Evolutionary conservation across 306 rosid genomes (phyloP), one percentile per base, ranked within the genome.

Genomic region (Cyamopsis tetragonoloba): DNA sequence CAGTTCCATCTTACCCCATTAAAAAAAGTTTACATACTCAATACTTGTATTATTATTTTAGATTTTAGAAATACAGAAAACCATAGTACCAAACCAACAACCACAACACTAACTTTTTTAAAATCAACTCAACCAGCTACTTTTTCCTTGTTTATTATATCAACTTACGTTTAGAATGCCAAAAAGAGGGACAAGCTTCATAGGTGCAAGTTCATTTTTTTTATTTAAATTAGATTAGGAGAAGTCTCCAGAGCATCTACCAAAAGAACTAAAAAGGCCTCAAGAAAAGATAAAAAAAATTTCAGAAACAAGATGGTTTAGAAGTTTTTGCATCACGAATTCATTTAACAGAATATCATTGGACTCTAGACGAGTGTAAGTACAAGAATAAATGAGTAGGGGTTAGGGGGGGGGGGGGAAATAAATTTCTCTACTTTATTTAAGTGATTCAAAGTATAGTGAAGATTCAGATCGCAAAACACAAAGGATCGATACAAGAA

Each of bases 341-440:
- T 39, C 63, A 10, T 38, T 53, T n/a, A 42, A 9, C n/a, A 56
- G 22, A 7, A 6, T 8, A 58, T 20, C 59, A 24, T 11, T 7
- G 4, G 39, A 24, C 53, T 61, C 14, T 13, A 15, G 34, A 24
- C n/a, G 10, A 1, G 11, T 8, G 1, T 14, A 4, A 8, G 62
- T n/a, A n/a, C n/a, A n/a, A n/a, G n/a, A n/a, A n/a, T n/a, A n/a
- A n/a, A n/a, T n/a, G n/a, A n/a, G n/a, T n/a, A n/a, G n/a, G n/a
- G n/a, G n/a, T n/a, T n/a, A n/a, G n/a, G n/a, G n/a, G n/a, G n/a
- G 4, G 27, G 13, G 20, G 56, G n/a, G 3, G 1, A 12, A 11
- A 53, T 26, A 64, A 71, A 51, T 39, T 20, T 35, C 39, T 42
- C 81, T 80, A 81, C 63, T 68, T 55, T 72, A 56, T 63, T 77